Conservation (phyloP, 768 basidiomycete species). For the Roridomyces roridus region DNA sequence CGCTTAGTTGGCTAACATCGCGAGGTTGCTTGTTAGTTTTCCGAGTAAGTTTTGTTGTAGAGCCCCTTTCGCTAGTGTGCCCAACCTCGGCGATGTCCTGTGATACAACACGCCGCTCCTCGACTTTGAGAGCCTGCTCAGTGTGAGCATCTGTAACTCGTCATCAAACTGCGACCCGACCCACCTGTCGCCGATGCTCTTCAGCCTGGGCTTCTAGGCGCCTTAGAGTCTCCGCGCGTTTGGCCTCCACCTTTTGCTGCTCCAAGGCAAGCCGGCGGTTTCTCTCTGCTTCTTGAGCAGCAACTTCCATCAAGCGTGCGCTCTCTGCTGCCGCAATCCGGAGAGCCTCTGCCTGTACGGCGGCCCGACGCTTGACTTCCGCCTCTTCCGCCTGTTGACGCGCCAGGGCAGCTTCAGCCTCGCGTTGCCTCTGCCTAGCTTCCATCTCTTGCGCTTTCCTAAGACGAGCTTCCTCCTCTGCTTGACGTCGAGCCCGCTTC, state of each 20-base stretch:
- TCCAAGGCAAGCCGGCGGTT: neutral
- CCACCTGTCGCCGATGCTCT: constrained; percentile 28
- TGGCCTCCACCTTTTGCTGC: constrained; percentile 18
- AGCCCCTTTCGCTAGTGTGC: no score
- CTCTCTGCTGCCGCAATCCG: constrained; percentile 6
- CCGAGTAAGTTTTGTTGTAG: neutral
- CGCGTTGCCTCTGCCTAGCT: constrained; percentile 14
- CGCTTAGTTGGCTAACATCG: constrained; percentile 12
- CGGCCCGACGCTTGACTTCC: constrained; percentile 12
- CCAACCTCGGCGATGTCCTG: neutral
- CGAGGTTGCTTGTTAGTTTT: constrained; percentile 10
- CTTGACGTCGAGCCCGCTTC: constrained; percentile 18
- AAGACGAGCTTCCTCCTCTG: constrained; percentile 22
- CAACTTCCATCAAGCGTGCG: neutral
- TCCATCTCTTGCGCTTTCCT: constrained; percentile 12
- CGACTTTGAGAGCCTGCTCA: constrained; percentile 3
- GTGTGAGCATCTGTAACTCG: neutral
- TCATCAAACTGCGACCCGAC: constrained; percentile 1
- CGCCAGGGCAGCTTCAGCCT: constrained; percentile 9
- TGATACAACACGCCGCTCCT: no score
- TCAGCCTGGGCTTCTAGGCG: constrained; percentile 33
- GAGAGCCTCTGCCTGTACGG: constrained; percentile 9
- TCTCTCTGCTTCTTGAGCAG: constrained; percentile 10
- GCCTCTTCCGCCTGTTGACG: constrained; percentile 19
- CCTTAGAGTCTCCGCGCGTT: constrained; percentile 29